Evolutionary conservation across 73 alveolate genomes (phyloP), one percentile per base, ranked within the genome.

Genomic region (Stentor roeselii): DNA sequence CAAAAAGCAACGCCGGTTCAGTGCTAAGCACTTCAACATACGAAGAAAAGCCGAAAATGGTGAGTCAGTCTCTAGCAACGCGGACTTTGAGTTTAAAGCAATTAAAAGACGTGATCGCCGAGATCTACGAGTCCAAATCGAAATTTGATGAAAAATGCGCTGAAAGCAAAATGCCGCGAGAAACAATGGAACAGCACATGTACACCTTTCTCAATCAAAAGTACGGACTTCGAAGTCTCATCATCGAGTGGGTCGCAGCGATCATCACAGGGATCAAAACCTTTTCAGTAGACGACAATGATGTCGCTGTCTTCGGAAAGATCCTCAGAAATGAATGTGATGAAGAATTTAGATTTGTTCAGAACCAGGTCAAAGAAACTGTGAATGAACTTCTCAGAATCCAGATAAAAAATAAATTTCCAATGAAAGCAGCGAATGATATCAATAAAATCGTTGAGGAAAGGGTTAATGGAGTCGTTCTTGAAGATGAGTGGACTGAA

Each of bases 151-250:
- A 83, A 50, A 86, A 87, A 80, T 89, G 97, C 87, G 75, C 60
- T 59, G 98, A 95, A 74, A 84, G 88, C 38, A 87, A 87, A 59
- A 78, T 87, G 87, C 95, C 95, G 50, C 61, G 88, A 80, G 99
- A 95, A 87, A 95, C 99, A 2, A 90, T 95, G 92, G 99, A 95
- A 78, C 89, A 95, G 89, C 95, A 92, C 86, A 86, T 95, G 90
- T 93, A 95, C 84, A 94, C 96, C 41, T 94, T 76, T 86, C 90
- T 95, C 59, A 86, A 90, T 87, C 87, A 86, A 50, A 95, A 93
- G 86, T 95, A 89, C 89, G 99, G 99, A n/a, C 90, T 95, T 3
- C 93, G 91, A 90, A 95, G 91, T 77, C 84, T 95, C 60, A 93
- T 95, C 1, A 84, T 95, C 3, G 96, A 93, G 83, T 89, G 96